Percentiles rank a stretch among this genome's conserved stretches.
Evolutionary conservation across 75 land plant genomes (phyloP).

Genomic region (Picea glauca): DNA sequence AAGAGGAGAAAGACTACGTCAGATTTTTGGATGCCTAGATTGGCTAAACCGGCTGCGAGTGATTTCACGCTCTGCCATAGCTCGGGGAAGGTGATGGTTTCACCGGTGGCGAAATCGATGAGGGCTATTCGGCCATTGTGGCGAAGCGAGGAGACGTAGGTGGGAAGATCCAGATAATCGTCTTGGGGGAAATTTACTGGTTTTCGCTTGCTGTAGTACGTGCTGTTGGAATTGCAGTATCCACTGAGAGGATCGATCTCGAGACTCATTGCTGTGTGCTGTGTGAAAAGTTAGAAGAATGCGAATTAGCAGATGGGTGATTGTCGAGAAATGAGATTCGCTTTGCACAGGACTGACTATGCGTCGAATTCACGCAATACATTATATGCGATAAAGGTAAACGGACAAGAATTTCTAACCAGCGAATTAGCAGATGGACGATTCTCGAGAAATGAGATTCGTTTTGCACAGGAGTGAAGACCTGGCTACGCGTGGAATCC

Average conservation of each 20-base stretch:
- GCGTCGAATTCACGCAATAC: too few species aligned
- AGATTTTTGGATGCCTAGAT: conserved; percentile 46
- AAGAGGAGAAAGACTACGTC: conserved; percentile 65
- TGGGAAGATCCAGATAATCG: conserved; percentile 5
- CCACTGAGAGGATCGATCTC: conserved; percentile 15
- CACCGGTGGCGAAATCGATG: conserved; percentile 24
- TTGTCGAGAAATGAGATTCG: too few species aligned
- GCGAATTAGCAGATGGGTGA: too few species aligned
- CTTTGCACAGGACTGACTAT: too few species aligned
- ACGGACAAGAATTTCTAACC: too few species aligned
- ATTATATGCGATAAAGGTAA: too few species aligned
- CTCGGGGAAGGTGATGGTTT: conserved; percentile 18
- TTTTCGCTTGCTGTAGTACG: conserved; percentile 35
- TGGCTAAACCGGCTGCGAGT: conserved; percentile 14
- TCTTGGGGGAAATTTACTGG: conserved; percentile 28
- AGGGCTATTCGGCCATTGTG: conserved; percentile 10
- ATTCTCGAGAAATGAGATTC: too few species aligned
- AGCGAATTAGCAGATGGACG: too few species aligned
- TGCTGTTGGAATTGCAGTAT: conserved; percentile 21
- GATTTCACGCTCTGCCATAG: conserved; percentile 12
- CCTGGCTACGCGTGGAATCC: too few species aligned
- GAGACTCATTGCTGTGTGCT: neutral
- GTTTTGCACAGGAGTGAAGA: too few species aligned
- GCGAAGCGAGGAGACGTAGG: conserved; percentile 9
- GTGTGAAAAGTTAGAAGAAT: too few species aligned